Base-by-base conservation (phyloP, 805 yeast species). In the Myxozyma nipponensis region DNA sequence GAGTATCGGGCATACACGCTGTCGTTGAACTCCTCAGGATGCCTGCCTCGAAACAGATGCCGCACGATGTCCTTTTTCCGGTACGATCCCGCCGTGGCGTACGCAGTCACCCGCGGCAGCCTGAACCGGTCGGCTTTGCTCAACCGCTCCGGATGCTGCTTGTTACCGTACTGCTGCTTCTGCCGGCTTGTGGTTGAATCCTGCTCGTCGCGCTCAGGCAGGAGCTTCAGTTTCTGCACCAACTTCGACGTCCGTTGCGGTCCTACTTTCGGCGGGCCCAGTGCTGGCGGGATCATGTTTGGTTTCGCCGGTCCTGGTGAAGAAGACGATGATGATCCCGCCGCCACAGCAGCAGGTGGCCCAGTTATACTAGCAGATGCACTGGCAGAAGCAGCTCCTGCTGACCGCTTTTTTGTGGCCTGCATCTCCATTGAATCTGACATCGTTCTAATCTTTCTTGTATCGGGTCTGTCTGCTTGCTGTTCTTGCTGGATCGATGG, bases 51-150 rank as follows among this genome's bases (percentile, higher is more conserved):
- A 62, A 84, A 82, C 46, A 93, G 69, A 90, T 96, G 91, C 62
- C 91, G 73, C 42, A 84, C 74, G 37, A 93, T 71, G 44, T 89
- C 97, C 60, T 84, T 79, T 95, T 93, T 86, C 58, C 80, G 81
- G 64, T 90, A 93, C 22, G 93, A 81, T 26, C 96, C 90, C 24
- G 97, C 89, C 0, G 98, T 91, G 69, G 98, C 91, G 65, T 89
- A 93, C 2, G 96, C 95, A 0, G 98, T 91, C 1, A 90, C 96
- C 54, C 98, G 73, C 2, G 98, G 98, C 49, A 93, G 74, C 54
- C 88, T 70, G 30, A 84, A 84, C 54, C 98, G 62, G 61, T 84
- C 91, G 56, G 81, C 81, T 66, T 90, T 93, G 2, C 96, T 95
- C 50, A 93, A 72, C 44, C 90, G 79, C 65, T 90, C 96, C 0